A percentile compares a stretch with the other conserved stretches of the same genome.
Evolutionary conservation across 1,284 basidiomycete genomes (phyloP).

Genomic region (Schizophyllum amplum): DNA sequence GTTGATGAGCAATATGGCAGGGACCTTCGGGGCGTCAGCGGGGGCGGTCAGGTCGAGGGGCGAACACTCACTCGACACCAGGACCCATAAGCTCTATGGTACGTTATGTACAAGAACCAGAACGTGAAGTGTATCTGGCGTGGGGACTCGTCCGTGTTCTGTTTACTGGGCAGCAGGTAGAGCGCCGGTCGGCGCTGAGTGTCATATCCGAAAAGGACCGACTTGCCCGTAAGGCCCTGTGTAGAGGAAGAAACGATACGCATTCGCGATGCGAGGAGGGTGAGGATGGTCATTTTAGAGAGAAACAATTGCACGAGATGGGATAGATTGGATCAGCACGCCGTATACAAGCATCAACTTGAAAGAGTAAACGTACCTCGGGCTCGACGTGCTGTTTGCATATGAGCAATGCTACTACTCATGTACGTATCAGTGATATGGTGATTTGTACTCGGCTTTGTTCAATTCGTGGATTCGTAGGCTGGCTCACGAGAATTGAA

Average conservation of each 20-base stretch:
- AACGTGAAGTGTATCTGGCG: conserved; percentile 73
- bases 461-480: too few relatives aligned
- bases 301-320: background rate
- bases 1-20: conserved; percentile 75
- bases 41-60: background rate
- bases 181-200: conserved; percentile 54
- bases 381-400: conserved; percentile 61
- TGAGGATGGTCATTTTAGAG: background rate
- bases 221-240: conserved; percentile 67
- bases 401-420: too few relatives aligned
- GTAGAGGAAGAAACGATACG: conserved; percentile 5
- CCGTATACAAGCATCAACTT: too few relatives aligned
- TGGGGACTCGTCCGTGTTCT: conserved; percentile 72
- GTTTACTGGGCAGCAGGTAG: conserved; percentile 76
- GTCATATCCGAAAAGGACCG: conserved; percentile 74
- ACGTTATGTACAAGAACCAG: conserved; percentile 68
- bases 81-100: conserved; percentile 67
- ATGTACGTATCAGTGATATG: too few relatives aligned
- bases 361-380: conserved; percentile 43
- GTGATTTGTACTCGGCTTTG: too few relatives aligned
- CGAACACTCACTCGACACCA: conserved; percentile 58
- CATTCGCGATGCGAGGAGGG: background rate
- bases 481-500: too few relatives aligned
- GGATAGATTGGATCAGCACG: too few relatives aligned
- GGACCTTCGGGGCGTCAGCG: conserved; percentile 30